These are phyloP conservation scores for Fusarium subtropicale DNA, from an alignment of 2,329 filamentous ascomycete species.

Conservation along the genomic window DNA sequence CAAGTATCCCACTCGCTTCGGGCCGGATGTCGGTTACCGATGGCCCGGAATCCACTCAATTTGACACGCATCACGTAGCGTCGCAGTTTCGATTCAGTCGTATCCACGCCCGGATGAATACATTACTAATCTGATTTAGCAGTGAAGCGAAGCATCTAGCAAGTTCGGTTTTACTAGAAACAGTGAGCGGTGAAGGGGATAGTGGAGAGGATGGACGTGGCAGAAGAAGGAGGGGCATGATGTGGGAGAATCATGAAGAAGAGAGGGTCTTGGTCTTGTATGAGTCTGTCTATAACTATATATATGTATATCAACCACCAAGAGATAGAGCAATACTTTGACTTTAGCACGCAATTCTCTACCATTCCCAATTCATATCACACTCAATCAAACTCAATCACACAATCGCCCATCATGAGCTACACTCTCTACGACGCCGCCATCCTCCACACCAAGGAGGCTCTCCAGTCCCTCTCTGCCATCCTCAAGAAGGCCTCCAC, in stretches of 20 bases:
- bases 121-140: slow-evolving; percentile 32
- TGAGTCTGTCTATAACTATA: slow-evolving; percentile 24
- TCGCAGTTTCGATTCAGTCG: neutral
- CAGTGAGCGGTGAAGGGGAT: slow-evolving; percentile 25
- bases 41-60: slow-evolving; percentile 12
- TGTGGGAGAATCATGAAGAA: neutral
- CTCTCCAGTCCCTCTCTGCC: slow-evolving; percentile 49
- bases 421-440: slow-evolving; percentile 58
- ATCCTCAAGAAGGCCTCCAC: slow-evolving; percentile 55
- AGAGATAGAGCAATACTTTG: neutral
- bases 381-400: neutral
- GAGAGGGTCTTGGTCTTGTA: neutral
- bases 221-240: slow-evolving; percentile 2
- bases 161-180: slow-evolving; percentile 1
- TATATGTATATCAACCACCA: slow-evolving; percentile 6
- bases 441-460: slow-evolving; percentile 49
- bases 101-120: neutral
- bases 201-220: slow-evolving; percentile 1
- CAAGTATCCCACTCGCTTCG: slow-evolving; percentile 7
- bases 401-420: slow-evolving; percentile 48
- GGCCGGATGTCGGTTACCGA: slow-evolving; percentile 27
- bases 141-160: slow-evolving; percentile 31
- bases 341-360: slow-evolving; percentile 37
- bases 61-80: slow-evolving; percentile 9
- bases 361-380: slow-evolving; percentile 22